Conservation (phyloP, 306 rosid species). For the Trifolium fragiferum region DNA sequence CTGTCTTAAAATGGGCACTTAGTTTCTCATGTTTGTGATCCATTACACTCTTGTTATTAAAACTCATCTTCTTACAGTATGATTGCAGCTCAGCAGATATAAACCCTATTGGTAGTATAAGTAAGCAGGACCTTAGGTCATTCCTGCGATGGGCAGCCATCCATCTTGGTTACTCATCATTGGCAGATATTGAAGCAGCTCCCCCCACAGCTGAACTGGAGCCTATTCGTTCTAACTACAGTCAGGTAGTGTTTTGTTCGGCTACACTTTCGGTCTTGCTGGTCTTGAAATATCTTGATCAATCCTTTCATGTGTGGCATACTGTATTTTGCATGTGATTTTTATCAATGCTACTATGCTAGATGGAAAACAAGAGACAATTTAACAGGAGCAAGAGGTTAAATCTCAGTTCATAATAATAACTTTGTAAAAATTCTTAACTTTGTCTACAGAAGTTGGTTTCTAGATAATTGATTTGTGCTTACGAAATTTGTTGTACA, state of each 20-base stretch:
- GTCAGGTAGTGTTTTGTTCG: conserved; percentile 64
- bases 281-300: conserved; percentile 29
- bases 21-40: neutral
- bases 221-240: conserved; percentile 90
- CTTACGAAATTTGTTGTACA: no score
- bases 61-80: conserved; percentile 57
- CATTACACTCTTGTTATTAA: conserved; percentile 23
- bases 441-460: neutral
- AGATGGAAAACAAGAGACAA: conserved; percentile 14
- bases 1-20: neutral
- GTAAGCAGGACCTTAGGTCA: conserved; percentile 87
- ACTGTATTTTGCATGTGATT: conserved; percentile 22
- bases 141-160: conserved; percentile 89
- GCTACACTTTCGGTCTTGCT: neutral
- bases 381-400: conserved; percentile 11
- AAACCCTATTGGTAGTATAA: conserved; percentile 94
- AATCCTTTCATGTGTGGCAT: conserved; percentile 5
- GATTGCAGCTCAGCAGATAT: conserved; percentile 97
- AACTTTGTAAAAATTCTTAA: neutral
- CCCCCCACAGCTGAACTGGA: conserved; percentile 99
- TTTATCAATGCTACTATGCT: neutral
- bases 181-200: conserved; percentile 92
- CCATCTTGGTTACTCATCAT: conserved; percentile 81
- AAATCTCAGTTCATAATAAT: conserved; percentile 14
- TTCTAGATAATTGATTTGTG: no score